These are phyloP conservation scores for Nectriaceae sp. DNA, from an alignment of 2,329 filamentous ascomycete genomes.

Conservation along the genomic window DNA sequence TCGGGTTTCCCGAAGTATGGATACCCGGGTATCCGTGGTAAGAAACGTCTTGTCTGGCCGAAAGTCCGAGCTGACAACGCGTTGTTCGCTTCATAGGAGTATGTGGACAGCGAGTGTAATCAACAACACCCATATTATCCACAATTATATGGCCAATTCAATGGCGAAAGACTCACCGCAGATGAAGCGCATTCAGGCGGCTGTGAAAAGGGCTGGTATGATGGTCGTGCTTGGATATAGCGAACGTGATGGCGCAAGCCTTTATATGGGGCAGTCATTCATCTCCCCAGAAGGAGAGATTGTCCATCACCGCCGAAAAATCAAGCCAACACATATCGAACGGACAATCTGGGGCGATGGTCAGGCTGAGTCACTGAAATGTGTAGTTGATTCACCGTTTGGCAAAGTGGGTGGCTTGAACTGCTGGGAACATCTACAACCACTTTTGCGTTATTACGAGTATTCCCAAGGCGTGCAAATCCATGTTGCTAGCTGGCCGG, in stretches of 20 bases:
- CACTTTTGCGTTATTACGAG: constrained; percentile 17
- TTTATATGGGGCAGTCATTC: constrained; percentile 51
- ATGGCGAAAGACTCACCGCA: constrained; percentile 34
- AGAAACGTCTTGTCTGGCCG: constrained; percentile 20
- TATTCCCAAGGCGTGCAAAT: constrained; percentile 21
- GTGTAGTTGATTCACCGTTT: constrained; percentile 46
- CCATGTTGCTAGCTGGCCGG: constrained; percentile 24
- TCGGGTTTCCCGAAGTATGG: constrained; percentile 55
- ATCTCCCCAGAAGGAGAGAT: constrained; percentile 49
- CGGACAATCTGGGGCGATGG: constrained; percentile 53
- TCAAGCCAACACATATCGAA: constrained; percentile 49
- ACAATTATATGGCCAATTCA: constrained; percentile 21
- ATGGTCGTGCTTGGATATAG: constrained; percentile 49
- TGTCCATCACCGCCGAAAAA: constrained; percentile 45
- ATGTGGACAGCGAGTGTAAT: constrained; percentile 38
- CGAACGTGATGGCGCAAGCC: constrained; percentile 42
- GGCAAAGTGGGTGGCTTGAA: constrained; percentile 53
- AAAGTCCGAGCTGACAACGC: neutral
- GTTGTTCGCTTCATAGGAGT: constrained; percentile 1
- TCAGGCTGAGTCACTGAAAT: constrained; percentile 49
- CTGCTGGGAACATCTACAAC: constrained; percentile 51
- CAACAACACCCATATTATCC: constrained; percentile 22
- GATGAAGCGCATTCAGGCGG: constrained; percentile 41
- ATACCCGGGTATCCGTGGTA: constrained; percentile 53
- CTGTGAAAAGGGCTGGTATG: constrained; percentile 40